Evolutionary conservation across 2,329 filamentous ascomycete genomes (phyloP).

Genomic region (Ophiostoma ips): DNA sequence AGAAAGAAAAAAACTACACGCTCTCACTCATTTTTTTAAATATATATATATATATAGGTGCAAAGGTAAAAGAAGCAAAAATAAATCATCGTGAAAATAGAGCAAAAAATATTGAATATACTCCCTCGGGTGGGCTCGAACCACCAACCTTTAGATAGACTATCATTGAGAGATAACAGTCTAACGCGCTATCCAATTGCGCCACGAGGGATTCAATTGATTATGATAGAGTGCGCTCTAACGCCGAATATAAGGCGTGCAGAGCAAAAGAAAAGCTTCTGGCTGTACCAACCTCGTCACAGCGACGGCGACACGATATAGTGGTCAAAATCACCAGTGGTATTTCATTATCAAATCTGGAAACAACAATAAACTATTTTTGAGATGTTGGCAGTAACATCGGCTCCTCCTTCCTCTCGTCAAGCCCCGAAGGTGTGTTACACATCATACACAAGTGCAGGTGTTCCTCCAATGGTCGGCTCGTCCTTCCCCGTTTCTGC

Average conservation of each 20-base stretch:
- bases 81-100: not conserved
- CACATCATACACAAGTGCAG: no score
- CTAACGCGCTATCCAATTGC: constrained; percentile 16
- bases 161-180: constrained; percentile 13
- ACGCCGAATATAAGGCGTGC: not conserved
- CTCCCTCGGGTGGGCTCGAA: constrained; percentile 16
- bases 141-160: constrained; percentile 16
- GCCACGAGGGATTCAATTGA: constrained; percentile 13
- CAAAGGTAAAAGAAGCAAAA: not conserved
- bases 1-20: no score
- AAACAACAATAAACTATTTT: no score
- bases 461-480: no score
- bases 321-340: no score
- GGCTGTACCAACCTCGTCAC: not conserved
- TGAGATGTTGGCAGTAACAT: no score
- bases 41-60: no score
- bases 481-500: no score
- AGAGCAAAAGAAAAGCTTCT: not conserved
- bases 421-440: no score
- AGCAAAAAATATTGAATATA: constrained; percentile 2
- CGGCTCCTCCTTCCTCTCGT: no score
- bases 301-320: not conserved
- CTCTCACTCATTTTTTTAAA: no score
- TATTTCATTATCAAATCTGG: no score
- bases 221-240: not conserved